A percentile compares a stretch with the other conserved stretches of the same genome.
Evolutionary conservation across 2,329 filamentous ascomycete genomes (phyloP).

Genomic region (Trichoderma hamatum): DNA sequence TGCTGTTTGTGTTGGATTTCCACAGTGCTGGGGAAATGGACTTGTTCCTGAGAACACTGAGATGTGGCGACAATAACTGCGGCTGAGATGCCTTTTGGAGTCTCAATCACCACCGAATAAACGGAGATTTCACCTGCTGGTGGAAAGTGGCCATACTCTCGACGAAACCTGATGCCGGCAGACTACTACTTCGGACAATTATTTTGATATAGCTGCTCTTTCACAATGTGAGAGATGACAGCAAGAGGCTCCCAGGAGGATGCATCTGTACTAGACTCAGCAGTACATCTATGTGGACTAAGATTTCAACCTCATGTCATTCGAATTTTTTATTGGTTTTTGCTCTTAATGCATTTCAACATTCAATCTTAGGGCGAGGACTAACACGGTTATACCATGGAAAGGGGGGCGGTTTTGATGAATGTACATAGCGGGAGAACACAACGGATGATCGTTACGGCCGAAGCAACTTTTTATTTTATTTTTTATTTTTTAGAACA

Average conservation of each 20-base stretch:
- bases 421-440: constrained; percentile 5
- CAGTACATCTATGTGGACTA: not conserved
- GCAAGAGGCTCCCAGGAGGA: not conserved
- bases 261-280: not conserved
- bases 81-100: not conserved
- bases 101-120: not conserved
- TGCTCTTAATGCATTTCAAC: not conserved
- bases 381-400: not conserved
- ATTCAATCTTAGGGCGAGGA: not conserved
- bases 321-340: not conserved
- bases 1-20: not conserved
- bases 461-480: not conserved
- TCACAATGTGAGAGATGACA: not conserved
- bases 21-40: not conserved
- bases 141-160: not conserved
- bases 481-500: not conserved
- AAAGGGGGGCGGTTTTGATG: not conserved
- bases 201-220: not conserved
- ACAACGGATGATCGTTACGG: constrained; percentile 10
- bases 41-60: no score
- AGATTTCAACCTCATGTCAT: not conserved
- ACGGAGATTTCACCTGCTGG: not conserved
- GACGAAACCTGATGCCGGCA: not conserved
- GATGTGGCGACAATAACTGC: no score
- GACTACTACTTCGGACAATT: not conserved